Evolutionary conservation across 768 basidiomycete genomes (phyloP), one percentile per base, ranked within the genome.

Genomic region (Hericium alpestre): DNA sequence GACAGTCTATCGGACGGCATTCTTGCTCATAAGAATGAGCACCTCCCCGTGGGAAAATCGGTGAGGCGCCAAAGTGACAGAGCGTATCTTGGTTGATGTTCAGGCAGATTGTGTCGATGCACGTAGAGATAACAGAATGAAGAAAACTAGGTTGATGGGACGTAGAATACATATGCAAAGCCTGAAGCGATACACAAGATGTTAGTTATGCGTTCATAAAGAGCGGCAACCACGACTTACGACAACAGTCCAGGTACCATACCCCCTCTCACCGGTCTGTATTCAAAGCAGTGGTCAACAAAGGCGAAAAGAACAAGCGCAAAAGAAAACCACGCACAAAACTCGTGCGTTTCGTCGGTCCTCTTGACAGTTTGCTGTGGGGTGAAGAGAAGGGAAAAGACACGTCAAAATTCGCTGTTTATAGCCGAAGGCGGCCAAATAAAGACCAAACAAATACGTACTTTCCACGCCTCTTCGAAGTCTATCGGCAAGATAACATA

Each of bases 391-490:
- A 32, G 37, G 8, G 32, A 47, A 52, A 32, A 46, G 41, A 32
- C 37, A 32, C 10, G 46, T 58, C n/a, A 59, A 38, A 53, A 49
- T 65, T 54, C 51, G 63, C 52, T 69, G 67, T 71, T 69, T 65
- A 63, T 65, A 63, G 51, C 56, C 58, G 52, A 41, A 57, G 60
- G 25, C n/a, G 58, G 59, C 66, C 73, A 79, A 79, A 77, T 67
- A 80, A 63, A 37, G 58, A 22, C 67, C 76, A 84, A 86, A 83
- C 62, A 79, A 81, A 32, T 32, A 32, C 90, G 66, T 63, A 95
- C 93, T 80, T 97, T 98, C 94, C 94, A 99, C 68, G 93, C 93
- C 71, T 98, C 95, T 69, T 99, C 96, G 65, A 99, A 98, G 79
- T 99, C 96, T 13, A 87, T 82, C 0, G 96, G 95, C 20, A 98